Percentiles rank a stretch among this genome's conserved stretches.
These are phyloP conservation scores for Wickerhamomyces chambardii DNA, from an alignment of 805 yeast species.

Conservation along the genomic window DNA sequence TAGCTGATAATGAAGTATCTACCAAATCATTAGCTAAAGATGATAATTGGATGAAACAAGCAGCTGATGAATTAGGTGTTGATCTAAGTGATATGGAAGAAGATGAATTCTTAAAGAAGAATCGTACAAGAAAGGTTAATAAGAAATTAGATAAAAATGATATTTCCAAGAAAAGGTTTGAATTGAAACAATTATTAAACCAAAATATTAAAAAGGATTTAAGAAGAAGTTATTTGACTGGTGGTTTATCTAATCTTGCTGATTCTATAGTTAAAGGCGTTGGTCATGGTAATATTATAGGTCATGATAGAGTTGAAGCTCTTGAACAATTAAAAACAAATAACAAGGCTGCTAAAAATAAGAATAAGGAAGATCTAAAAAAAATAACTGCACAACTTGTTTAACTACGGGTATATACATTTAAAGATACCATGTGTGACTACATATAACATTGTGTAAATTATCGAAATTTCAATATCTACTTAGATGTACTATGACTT, in stretches of 20 bases:
- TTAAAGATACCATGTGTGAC: no score
- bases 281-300: conserved; percentile 61
- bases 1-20: conserved; percentile 66
- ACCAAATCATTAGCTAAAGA: conserved; percentile 56
- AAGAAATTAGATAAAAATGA: conserved; percentile 46
- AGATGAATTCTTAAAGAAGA: conserved; percentile 57
- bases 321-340: conserved; percentile 49
- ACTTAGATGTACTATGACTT: no score
- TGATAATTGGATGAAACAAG: conserved; percentile 75
- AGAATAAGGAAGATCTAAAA: no score
- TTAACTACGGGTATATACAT: no score
- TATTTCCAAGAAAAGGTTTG: conserved; percentile 32
- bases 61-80: conserved; percentile 88
- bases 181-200: conserved; percentile 43
- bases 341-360: no score
- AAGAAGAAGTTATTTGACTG: conserved; percentile 69
- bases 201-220: conserved; percentile 51
- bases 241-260: conserved; percentile 72
- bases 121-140: conserved; percentile 44
- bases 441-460: no score
- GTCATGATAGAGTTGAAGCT: conserved; percentile 62
- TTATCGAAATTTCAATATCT: no score
- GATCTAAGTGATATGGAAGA: conserved; percentile 66
- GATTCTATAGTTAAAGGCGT: conserved; percentile 62
- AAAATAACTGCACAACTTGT: no score